phyloP scores from a whole-genome alignment of 192 early-diverging fungal species.

The Helicostylum pulchrum region DNA sequence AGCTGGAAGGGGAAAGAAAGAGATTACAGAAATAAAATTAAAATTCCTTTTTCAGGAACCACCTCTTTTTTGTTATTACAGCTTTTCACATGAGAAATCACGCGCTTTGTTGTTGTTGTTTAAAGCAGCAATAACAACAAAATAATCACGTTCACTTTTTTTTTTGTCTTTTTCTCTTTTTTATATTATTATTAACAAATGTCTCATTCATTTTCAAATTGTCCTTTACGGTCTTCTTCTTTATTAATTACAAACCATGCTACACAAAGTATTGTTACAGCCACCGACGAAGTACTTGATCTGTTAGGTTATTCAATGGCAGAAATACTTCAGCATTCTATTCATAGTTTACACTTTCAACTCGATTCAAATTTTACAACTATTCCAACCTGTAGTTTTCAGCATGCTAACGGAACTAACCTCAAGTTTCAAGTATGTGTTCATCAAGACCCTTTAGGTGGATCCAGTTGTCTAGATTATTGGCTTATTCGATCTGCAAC shows the following conservation, averaged over 20 bases:
- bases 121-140: not conserved
- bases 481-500: conserved; percentile 6
- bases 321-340: conserved; percentile 10
- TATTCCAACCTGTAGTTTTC: conserved; percentile 1
- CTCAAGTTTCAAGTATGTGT: conserved; percentile 14
- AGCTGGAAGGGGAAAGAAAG: conserved; percentile 49
- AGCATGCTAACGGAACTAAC: conserved; percentile 2
- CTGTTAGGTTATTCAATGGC: not conserved
- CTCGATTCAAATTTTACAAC: conserved; percentile 7
- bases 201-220: conserved; percentile 15
- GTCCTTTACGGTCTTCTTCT: conserved; percentile 18
- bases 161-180: not conserved
- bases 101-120: not conserved
- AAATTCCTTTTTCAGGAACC: not conserved
- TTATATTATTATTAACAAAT: not conserved
- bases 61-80: not conserved
- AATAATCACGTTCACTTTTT: not conserved
- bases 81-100: not conserved
- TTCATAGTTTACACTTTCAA: conserved; percentile 1
- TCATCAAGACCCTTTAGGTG: conserved; percentile 20
- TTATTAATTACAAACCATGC: conserved; percentile 10
- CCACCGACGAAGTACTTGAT: conserved; percentile 19
- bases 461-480: conserved; percentile 10
- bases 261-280: conserved; percentile 15
- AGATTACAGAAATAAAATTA: conserved; percentile 22